These are phyloP conservation scores for Solanum bulbocastanum DNA, from an alignment of 257 asterid species.

Conservation along the genomic window DNA sequence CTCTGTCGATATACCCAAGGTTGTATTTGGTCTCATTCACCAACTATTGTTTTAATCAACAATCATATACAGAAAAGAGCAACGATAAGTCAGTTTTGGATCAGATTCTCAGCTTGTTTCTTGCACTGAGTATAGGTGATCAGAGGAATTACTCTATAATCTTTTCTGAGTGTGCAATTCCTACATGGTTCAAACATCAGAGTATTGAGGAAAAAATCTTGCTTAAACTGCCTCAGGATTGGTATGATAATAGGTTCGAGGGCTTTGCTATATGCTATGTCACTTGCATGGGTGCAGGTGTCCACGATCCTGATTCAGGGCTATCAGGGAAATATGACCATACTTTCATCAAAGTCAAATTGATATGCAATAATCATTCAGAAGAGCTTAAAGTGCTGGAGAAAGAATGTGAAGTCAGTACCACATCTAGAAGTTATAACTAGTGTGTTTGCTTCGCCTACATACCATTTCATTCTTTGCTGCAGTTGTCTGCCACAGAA, in stretches of 20 bases:
- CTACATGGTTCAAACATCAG: neutral
- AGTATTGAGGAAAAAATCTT: neutral
- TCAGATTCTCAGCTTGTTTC: neutral
- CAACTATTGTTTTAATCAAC: neutral
- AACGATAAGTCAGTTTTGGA: neutral
- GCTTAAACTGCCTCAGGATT: neutral
- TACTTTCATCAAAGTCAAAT: neutral
- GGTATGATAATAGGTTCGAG: neutral
- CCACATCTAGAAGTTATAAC: neutral
- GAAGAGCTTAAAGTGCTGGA: neutral
- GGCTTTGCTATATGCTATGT: conserved; percentile 1
- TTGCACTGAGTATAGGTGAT: neutral
- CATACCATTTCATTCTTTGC: neutral
- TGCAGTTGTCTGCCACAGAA: neutral
- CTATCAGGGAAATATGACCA: neutral
- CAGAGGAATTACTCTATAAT: neutral
- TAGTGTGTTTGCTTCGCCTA: neutral
- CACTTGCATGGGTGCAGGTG: neutral
- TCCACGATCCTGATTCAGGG: neutral
- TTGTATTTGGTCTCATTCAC: neutral
- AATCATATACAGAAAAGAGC: neutral
- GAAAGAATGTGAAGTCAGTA: neutral
- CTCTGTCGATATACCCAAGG: neutral
- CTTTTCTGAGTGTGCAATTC: neutral
- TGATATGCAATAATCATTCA: neutral